Base-by-base conservation (phyloP, 805 yeast genomes). In the Cyberlindnera euphorbiiphila region DNA sequence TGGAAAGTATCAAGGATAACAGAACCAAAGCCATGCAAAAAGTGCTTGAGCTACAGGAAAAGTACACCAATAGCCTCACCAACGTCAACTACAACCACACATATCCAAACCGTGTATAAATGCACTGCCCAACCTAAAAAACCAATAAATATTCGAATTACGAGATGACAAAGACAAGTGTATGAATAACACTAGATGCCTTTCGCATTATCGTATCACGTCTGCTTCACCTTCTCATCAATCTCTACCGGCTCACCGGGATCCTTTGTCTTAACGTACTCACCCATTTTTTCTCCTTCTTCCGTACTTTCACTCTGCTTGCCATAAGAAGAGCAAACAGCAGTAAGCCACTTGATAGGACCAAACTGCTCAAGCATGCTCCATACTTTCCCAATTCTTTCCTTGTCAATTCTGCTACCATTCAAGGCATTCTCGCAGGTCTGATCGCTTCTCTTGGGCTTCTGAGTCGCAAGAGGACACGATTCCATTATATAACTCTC, bases 401-500 rank as follows among this genome's bases (percentile, higher is more conserved):
- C 39, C 20, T 23, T 29, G 17, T 40, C 37, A 29, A 44, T n/a
- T 9, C 34, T 11, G 24, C 33, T 24, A 11, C 29, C 21, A 25
- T 38, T 24, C 5, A 10, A 7, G 9, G 25, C 16, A 6, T 15
- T 26, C 30, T 23, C 19, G 24, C 36, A 25, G 2, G 25, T 12
- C 3, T 8, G 19, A 21, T 18, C 21, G 8, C 14, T 19, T 10
- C 14, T 20, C 23, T 24, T 23, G n/a, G n/a, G n/a, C 15, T 16
- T 15, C 23, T 17, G 6, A 4, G 11, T 15, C 4, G 24, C 27
- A 5, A 13, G 13, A 4, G 46, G 40, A 21, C 44, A 35, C 5
- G 35, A 14, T 2, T 45, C 42, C 34, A 31, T 19, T 4, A 54
- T 43, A 1, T 46, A 23, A 2, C 38, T 25, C 30, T 68, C 72